phyloP scores from a whole-genome alignment of 305 asterid species.

The Petunia hybrid region DNA sequence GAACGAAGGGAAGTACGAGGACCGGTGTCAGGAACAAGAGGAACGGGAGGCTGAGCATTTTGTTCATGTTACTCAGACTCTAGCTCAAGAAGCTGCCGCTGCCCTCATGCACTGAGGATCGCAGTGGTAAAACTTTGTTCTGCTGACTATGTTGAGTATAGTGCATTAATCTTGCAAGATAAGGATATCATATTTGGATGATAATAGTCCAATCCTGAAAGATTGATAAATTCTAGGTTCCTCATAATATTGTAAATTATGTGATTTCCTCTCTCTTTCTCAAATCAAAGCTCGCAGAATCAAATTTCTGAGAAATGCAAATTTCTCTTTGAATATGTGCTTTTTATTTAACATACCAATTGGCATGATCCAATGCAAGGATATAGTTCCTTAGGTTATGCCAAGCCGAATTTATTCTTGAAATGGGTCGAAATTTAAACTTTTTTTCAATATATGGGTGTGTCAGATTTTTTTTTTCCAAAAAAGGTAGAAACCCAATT shows the following conservation, averaged over 20 bases:
- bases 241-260: background rate
- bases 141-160: background rate
- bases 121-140: background rate
- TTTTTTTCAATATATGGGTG: too few species aligned
- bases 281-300: background rate
- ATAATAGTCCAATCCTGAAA: background rate
- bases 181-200: background rate
- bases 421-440: too few species aligned
- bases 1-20: conserved; percentile 18
- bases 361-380: background rate
- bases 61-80: conserved; percentile 24
- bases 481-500: too few species aligned
- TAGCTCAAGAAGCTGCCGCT: conserved; percentile 19
- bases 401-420: too few species aligned
- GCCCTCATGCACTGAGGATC: conserved; percentile 20
- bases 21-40: background rate
- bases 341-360: too few species aligned
- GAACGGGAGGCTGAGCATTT: conserved; percentile 24
- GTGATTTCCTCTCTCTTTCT: background rate
- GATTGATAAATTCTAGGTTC: background rate
- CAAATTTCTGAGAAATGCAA: background rate
- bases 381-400: background rate
- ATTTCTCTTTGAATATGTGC: background rate
- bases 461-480: too few species aligned
- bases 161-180: background rate